Base-by-base conservation (phyloP, 2,329 filamentous ascomycete species). In the Penicillium sp. region DNA sequence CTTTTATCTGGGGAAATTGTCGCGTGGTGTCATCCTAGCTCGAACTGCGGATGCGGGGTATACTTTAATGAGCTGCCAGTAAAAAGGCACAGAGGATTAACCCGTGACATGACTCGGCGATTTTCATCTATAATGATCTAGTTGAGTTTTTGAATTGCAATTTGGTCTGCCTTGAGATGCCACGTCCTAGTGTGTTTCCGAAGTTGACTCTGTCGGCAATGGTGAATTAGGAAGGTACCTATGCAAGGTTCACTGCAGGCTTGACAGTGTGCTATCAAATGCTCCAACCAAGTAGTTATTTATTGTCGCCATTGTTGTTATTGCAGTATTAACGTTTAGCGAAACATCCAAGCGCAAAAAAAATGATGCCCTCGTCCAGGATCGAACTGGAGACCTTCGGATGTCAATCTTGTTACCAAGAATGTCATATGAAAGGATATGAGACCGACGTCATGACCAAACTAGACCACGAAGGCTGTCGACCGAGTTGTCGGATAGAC, bases 1-100 rank as follows among this genome's bases (percentile, higher is more conserved):
- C 62, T 43, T 57, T 48, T 43, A 39, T 66, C 62, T 58, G 64
- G 64, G 64, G 64, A 64, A 66, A 52, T 56, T 56, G 57, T 66
- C 64, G 64, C 62, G 64, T 66, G 64, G 64, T 45, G 44, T 39
- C 40, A 19, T 38, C 41, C 33, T 44, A 51, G 53, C 21, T 48
- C 23, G 41, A 53, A 15, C 41, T 36, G 53, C 46, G 53, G 50
- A 65, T 66, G 64, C 62, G 64, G 64, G 64, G 64, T 65, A 61
- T 61, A 60, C 55, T n/a, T n/a, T 23, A 47, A 33, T 48, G 61
- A 38, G 36, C 49, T 47, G 38, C 25, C 45, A n/a, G 38, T 19
- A 10, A 44, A 34, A 41, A 16, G 13, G 21, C 23, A 36, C 29
- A 45, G 29, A 45, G n/a, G 4, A 34, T 34, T 39, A 27, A 7